Conservation (phyloP, 2,329 filamentous ascomycete species). For the Simplicillium aogashimaense region DNA sequence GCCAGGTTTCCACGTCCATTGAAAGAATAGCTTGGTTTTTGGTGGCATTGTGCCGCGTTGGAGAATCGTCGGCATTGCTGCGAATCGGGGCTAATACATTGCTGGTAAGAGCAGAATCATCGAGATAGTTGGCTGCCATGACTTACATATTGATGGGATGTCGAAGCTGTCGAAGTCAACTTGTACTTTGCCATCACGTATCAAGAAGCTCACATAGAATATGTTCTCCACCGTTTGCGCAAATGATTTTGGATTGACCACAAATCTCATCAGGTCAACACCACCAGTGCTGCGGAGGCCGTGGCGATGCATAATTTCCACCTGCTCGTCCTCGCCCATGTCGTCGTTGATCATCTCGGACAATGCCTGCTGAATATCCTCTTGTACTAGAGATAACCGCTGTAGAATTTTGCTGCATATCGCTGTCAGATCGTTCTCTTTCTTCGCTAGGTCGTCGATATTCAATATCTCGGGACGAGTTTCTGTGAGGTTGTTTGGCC, state of each 20-base stretch:
- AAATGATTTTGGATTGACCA: slow-evolving; percentile 82
- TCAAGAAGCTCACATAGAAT: slow-evolving; percentile 92
- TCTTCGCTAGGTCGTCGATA: slow-evolving; percentile 63
- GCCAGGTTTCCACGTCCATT: slow-evolving; percentile 79
- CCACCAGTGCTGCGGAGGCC: slow-evolving; percentile 60
- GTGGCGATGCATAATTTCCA: slow-evolving; percentile 51
- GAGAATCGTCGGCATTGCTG: slow-evolving; percentile 33
- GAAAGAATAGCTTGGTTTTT: slow-evolving; percentile 83
- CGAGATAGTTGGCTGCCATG: not conserved
- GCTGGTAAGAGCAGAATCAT: slow-evolving; percentile 8
- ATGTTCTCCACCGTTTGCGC: slow-evolving; percentile 94
- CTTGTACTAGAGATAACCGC: slow-evolving; percentile 42
- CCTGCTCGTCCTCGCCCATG: slow-evolving; percentile 33
- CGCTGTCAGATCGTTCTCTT: slow-evolving; percentile 68
- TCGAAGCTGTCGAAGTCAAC: slow-evolving; percentile 64
- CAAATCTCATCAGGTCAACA: slow-evolving; percentile 75
- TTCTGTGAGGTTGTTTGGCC: slow-evolving; percentile 57
- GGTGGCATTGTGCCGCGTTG: slow-evolving; percentile 40
- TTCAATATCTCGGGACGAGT: slow-evolving; percentile 71
- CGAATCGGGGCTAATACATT: slow-evolving; percentile 23
- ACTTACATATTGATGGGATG: slow-evolving; percentile 73
- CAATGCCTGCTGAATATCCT: slow-evolving; percentile 35
- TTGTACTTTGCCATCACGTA: slow-evolving; percentile 71
- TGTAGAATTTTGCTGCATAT: slow-evolving; percentile 68
- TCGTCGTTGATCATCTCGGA: slow-evolving; percentile 32